These are phyloP conservation scores for Hirsutella thompsonii DNA, from an alignment of 2,329 filamentous ascomycete species.

Conservation along the genomic window DNA sequence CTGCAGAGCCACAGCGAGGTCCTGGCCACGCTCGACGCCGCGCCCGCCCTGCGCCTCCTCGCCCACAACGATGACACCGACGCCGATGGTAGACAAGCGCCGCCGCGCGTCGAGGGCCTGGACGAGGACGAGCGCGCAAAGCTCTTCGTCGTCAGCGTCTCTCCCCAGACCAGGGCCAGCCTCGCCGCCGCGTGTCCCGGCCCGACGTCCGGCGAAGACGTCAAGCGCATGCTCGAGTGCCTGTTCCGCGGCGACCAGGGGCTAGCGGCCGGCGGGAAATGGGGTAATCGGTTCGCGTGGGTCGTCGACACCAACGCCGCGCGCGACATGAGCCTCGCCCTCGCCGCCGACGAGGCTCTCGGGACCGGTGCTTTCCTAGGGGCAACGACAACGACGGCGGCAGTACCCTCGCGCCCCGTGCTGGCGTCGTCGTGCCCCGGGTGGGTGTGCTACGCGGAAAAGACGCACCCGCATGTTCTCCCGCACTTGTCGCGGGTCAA, in stretches of 20 bases:
- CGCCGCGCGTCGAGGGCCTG: conserved; percentile 28
- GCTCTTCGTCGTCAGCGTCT: conserved; percentile 84
- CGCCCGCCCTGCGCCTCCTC: conserved; percentile 32
- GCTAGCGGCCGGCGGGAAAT: conserved; percentile 54
- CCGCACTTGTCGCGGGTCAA: conserved; percentile 86
- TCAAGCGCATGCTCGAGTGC: conserved; percentile 71
- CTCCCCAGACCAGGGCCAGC: conserved; percentile 80
- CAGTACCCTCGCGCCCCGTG: conserved; percentile 38
- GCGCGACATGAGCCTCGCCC: conserved; percentile 69
- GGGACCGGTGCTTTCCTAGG: too few species aligned
- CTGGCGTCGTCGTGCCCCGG: conserved; percentile 88
- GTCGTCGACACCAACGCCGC: conserved; percentile 81
- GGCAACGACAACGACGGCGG: background rate
- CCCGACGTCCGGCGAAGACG: conserved; percentile 57
- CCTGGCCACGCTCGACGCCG: conserved; percentile 63
- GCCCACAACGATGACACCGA: conserved; percentile 12
- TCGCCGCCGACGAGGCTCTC: conserved; percentile 61
- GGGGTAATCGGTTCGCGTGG: conserved; percentile 73
- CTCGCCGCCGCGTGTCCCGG: conserved; percentile 72
- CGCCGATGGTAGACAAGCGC: conserved; percentile 11
- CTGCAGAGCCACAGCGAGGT: conserved; percentile 92
- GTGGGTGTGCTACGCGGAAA: conserved; percentile 98
- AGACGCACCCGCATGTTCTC: conserved; percentile 88
- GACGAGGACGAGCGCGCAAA: conserved; percentile 49
- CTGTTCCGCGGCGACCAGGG: conserved; percentile 58